Evolutionary conservation across 208 protist species (phyloP).

Genomic region (Zelonia costaricensis): DNA sequence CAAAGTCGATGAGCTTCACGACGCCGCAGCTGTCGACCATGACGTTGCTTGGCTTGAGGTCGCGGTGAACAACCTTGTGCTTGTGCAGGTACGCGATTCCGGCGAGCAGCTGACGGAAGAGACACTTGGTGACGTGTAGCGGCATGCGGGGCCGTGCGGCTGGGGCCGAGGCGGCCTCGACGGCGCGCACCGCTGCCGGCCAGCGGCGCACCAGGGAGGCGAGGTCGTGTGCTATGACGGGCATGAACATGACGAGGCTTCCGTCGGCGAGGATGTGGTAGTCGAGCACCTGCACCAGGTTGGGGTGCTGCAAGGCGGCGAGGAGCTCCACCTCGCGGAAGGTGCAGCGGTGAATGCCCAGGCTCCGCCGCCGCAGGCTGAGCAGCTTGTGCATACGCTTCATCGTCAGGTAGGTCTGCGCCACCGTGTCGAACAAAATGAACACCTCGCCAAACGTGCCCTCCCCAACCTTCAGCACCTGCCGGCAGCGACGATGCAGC

Average conservation of each 20-base stretch:
- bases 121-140: conserved; percentile 78
- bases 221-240: conserved; percentile 78
- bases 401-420: conserved; percentile 76
- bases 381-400: conserved; percentile 79
- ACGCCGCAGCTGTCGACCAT: conserved; percentile 77
- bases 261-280: conserved; percentile 76
- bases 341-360: conserved; percentile 76
- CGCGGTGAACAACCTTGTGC: conserved; percentile 79
- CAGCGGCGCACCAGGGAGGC: conserved; percentile 61
- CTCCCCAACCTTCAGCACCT: conserved; percentile 81
- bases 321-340: conserved; percentile 78
- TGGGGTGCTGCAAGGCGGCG: conserved; percentile 65
- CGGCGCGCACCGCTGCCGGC: conserved; percentile 18
- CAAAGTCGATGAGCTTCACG: conserved; percentile 91
- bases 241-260: conserved; percentile 71
- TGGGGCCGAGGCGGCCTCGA: not conserved
- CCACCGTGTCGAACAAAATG: conserved; percentile 79
- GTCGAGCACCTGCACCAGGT: conserved; percentile 66
- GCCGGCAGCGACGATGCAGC: conserved; percentile 57
- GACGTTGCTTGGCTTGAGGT: conserved; percentile 91
- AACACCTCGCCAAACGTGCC: conserved; percentile 88
- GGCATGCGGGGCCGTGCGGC: conserved; percentile 44
- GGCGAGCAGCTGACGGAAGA: conserved; percentile 77
- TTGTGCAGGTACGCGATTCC: conserved; percentile 83
- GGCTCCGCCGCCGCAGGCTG: conserved; percentile 37